These are phyloP conservation scores for Picea abies DNA, from an alignment of 83 land plant genomes.

Conservation along the genomic window DNA sequence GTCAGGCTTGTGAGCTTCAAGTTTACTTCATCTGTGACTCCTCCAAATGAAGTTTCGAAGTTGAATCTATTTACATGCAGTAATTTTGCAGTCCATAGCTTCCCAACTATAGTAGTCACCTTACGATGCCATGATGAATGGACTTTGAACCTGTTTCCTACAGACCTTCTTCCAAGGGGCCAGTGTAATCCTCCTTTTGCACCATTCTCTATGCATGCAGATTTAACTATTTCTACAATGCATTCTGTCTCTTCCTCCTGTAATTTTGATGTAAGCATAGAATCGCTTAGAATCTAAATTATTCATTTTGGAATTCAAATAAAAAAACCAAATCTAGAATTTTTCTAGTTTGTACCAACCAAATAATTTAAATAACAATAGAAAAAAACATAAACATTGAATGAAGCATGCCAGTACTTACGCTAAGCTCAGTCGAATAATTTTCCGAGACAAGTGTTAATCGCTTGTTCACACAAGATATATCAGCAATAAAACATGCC, in stretches of 20 bases:
- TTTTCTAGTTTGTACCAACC: background rate
- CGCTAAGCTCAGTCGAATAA: conserved; percentile 20
- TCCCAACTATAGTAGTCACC: conserved; percentile 9
- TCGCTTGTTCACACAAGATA: conserved; percentile 47
- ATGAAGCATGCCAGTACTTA: conserved; percentile 14
- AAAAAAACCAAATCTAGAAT: background rate
- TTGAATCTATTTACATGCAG: conserved; percentile 45
- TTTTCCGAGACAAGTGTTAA: conserved; percentile 25
- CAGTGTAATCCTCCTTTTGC: conserved; percentile 60
- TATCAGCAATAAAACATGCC: conserved; percentile 39
- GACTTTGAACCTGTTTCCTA: conserved; percentile 24
- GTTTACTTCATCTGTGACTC: conserved; percentile 28
- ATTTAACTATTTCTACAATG: conserved; percentile 29
- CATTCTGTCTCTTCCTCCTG: conserved; percentile 36
- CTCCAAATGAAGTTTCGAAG: conserved; percentile 30
- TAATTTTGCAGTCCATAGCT: conserved; percentile 27
- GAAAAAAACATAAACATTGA: background rate
- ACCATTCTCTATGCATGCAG: conserved; percentile 33
- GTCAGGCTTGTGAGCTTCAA: conserved; percentile 26
- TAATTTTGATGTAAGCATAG: background rate
- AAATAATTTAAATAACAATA: background rate
- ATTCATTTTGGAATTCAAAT: background rate
- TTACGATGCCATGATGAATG: conserved; percentile 23
- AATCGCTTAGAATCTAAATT: background rate
- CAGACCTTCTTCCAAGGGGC: conserved; percentile 39